Conservation (phyloP, 495 filamentous ascomycete species). For the Neurospora tetrasperma region DNA sequence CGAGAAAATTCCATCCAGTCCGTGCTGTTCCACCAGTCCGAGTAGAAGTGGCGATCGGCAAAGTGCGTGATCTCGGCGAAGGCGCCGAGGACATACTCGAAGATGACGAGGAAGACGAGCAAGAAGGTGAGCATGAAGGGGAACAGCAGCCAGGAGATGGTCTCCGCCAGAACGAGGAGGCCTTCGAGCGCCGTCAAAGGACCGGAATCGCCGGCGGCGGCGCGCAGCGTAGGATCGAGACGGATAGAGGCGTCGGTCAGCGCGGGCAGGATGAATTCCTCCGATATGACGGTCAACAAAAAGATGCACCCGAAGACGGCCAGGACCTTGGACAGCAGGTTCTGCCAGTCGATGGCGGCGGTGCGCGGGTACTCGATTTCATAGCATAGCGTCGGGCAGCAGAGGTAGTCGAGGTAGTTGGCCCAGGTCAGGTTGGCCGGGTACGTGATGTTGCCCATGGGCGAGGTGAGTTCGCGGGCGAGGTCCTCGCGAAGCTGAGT, state of each 20-base stretch:
- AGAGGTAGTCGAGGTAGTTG: constrained; percentile 81
- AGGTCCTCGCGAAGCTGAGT: constrained; percentile 70
- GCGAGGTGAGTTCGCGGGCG: constrained; percentile 81
- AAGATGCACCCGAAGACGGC: constrained; percentile 96
- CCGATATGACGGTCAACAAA: constrained; percentile 77
- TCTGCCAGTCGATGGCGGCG: constrained; percentile 60
- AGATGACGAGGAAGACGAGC: constrained; percentile 91
- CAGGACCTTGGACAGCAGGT: constrained; percentile 73
- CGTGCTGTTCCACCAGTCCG: constrained; percentile 89
- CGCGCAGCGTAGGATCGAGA: constrained; percentile 37
- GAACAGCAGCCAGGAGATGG: constrained; percentile 87
- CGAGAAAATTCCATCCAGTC: constrained; percentile 94
- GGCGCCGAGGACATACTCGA: constrained; percentile 90
- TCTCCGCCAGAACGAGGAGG: constrained; percentile 74
- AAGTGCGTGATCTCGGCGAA: constrained; percentile 94
- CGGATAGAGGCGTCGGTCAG: constrained; percentile 62
- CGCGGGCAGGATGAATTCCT: constrained; percentile 93
- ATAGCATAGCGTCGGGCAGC: constrained; percentile 94
- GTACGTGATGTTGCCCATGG: constrained; percentile 81
- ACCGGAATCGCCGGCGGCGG: constrained; percentile 23
- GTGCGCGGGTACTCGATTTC: constrained; percentile 93
- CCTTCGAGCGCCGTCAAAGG: constrained; percentile 47
- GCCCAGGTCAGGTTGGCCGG: constrained; percentile 71
- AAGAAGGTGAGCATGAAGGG: constrained; percentile 96
- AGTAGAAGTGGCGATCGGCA: constrained; percentile 90